A percentile compares a stretch with the other conserved stretches of the same genome.
Conservation (phyloP, 2,329 filamentous ascomycete species). For the Fusarium sterilihyphosum region DNA sequence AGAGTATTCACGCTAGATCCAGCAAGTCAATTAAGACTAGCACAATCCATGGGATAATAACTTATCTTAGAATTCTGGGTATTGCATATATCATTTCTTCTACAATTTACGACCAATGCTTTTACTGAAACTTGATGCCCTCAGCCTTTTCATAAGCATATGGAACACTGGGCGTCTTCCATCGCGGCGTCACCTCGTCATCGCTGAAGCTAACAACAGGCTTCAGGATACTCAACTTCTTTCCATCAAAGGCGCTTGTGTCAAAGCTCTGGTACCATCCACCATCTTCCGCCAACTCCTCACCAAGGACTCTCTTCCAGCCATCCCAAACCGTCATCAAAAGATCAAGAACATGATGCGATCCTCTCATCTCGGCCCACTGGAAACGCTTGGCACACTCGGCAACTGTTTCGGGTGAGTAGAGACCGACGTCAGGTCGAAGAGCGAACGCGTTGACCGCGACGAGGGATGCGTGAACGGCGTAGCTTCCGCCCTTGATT, state of each 20-base stretch:
- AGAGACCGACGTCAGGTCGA: background rate
- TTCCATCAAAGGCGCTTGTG: constrained; percentile 7
- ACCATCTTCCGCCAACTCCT: background rate
- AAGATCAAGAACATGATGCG: constrained; percentile 18
- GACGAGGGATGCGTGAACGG: constrained; percentile 4
- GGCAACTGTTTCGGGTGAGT: constrained; percentile 1
- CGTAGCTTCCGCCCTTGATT: constrained; percentile 22
- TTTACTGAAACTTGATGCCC: background rate
- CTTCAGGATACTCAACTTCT: constrained; percentile 13
- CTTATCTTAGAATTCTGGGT: too few relatives aligned
- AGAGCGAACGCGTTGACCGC: constrained; percentile 13
- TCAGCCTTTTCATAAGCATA: constrained; percentile 19
- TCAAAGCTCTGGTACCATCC: constrained; percentile 12
- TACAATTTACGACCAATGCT: rapidly evolving
- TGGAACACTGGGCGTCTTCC: constrained; percentile 21
- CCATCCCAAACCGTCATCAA: constrained; percentile 16
- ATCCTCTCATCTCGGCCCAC: constrained; percentile 19
- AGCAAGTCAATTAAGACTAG: too few relatives aligned
- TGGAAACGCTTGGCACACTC: constrained; percentile 13
- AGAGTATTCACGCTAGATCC: background rate
- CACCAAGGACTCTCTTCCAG: constrained; percentile 5
- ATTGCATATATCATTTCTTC: rapidly evolving
- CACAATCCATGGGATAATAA: too few relatives aligned
- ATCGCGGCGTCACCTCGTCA: background rate
- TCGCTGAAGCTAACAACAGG: constrained; percentile 3